Evolutionary conservation across 192 early-diverging fungal species (phyloP), one percentile per base, ranked within the genome.

Genomic region (Linnemannia schmuckeri): DNA sequence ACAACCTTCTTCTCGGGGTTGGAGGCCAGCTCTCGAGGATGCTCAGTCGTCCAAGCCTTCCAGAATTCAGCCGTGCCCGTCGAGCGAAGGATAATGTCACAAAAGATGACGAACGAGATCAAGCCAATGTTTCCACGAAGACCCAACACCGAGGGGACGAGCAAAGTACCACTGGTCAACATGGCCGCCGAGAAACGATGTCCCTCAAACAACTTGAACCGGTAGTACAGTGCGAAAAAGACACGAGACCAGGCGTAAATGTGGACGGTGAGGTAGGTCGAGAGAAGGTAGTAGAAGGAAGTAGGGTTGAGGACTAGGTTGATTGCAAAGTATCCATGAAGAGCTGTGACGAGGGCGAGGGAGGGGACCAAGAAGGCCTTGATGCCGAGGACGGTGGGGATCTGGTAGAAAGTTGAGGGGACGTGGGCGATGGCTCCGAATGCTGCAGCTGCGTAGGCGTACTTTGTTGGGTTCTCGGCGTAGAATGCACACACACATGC

Each of bases 171-270:
- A 27, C 84, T 86, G 57, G 84, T 86, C 79, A 86, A 72, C 84
- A 86, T 86, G 17, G 84, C 78, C 2, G 84, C 84, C 20, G 84
- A 86, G 79, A 86, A 86, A 1, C 84, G 78, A 69, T 86, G 84
- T 44, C 61, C 38, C 72, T 72, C 75, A 69, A 86, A 86, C 41
- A 86, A 46, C 57, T 81, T 86, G 79, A 86, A 81, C 9, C 84
- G 74, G 75, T 86, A 86, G 54, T 81, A 86, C 4, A 86, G 49
- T 1, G 84, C 84, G 57, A 86, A 86, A 61, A 86, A 86, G 70
- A 86, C 84, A 33, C 84, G 84, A 30, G 84, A 86, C 84, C 84
- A 86, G 47, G 84, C 84, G 55, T 86, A 86, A 61, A 86, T 86
- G 74, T 86, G 84, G 7, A 86, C 84, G 54, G 84, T 86, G 75